Evolutionary conservation across 257 asterid genomes (phyloP).

Genomic region (Petunia secreta): DNA sequence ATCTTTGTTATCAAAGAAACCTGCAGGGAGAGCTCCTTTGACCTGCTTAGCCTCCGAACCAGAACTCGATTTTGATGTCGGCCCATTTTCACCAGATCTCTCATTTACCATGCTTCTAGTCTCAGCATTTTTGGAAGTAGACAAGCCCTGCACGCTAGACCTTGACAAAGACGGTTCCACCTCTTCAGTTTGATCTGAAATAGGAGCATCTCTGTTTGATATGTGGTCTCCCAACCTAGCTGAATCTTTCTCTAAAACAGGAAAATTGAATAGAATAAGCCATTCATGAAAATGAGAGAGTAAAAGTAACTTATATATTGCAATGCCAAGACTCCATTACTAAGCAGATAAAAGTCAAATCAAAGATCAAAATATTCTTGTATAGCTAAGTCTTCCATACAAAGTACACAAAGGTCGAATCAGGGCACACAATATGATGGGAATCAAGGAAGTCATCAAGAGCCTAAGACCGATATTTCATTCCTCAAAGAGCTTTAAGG

Average conservation of each 20-base stretch:
- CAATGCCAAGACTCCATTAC: neutral
- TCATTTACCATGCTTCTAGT: constrained; percentile 32
- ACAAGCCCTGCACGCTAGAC: constrained; percentile 38
- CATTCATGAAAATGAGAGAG: constrained; percentile 15
- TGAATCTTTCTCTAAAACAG: constrained; percentile 38
- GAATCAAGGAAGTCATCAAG: no score
- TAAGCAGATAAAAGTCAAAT: neutral
- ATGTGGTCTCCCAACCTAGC: constrained; percentile 35
- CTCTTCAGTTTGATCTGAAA: constrained; percentile 41
- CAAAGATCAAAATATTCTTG: constrained; percentile 12
- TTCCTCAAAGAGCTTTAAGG: no score
- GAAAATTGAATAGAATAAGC: constrained; percentile 11
- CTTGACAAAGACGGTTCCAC: constrained; percentile 40
- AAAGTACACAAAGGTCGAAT: neutral
- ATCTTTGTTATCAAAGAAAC: constrained; percentile 92
- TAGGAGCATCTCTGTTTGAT: constrained; percentile 35
- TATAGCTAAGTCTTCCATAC: neutral
- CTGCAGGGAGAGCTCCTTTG: constrained; percentile 82
- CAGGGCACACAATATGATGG: neutral
- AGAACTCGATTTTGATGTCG: constrained; percentile 38
- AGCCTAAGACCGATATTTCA: no score
- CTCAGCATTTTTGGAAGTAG: constrained; percentile 32
- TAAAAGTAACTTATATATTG: constrained; percentile 13
- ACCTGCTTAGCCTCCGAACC: constrained; percentile 61
- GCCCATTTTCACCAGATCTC: constrained; percentile 43